Conservation (phyloP, 345 rosid species). For the Kernera saxatilis region DNA sequence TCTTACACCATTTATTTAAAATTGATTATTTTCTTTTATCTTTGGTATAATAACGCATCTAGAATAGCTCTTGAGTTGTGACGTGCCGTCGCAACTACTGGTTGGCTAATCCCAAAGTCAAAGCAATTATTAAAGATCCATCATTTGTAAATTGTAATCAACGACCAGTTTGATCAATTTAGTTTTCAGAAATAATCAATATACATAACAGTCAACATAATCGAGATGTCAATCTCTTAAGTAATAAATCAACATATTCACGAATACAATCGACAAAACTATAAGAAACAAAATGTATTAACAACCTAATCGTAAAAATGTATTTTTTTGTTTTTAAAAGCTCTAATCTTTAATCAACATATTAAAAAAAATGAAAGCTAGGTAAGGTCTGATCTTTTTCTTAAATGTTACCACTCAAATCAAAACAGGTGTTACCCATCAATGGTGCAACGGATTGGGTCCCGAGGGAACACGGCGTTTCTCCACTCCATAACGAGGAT, state of each 20-base stretch:
- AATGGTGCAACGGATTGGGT: conserved; percentile 90
- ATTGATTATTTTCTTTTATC: neutral
- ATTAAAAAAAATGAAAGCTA: neutral
- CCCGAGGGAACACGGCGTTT: conserved; percentile 92
- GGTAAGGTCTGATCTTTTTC: conserved; percentile 1
- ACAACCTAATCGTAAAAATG: neutral
- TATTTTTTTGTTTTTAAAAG: neutral
- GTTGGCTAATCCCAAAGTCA: conserved; percentile 35
- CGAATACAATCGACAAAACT: conserved; percentile 9
- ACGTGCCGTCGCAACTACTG: conserved; percentile 38
- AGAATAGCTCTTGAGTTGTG: conserved; percentile 16
- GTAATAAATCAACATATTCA: conserved; percentile 13
- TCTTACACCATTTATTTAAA: neutral
- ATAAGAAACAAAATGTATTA: conserved; percentile 4
- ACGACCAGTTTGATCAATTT: conserved; percentile 6
- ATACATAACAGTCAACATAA: neutral
- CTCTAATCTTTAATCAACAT: neutral
- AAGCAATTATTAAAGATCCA: conserved; percentile 25
- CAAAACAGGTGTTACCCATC: conserved; percentile 26
- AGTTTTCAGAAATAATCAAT: neutral
- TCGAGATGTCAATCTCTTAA: neutral
- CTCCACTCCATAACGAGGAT: conserved; percentile 76
- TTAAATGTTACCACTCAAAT: neutral
- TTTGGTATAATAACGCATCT: conserved; percentile 15
- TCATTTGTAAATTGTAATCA: conserved; percentile 32